phyloP scores from a whole-genome alignment of 495 filamentous ascomycete species.

The Cercophora sp. region DNA sequence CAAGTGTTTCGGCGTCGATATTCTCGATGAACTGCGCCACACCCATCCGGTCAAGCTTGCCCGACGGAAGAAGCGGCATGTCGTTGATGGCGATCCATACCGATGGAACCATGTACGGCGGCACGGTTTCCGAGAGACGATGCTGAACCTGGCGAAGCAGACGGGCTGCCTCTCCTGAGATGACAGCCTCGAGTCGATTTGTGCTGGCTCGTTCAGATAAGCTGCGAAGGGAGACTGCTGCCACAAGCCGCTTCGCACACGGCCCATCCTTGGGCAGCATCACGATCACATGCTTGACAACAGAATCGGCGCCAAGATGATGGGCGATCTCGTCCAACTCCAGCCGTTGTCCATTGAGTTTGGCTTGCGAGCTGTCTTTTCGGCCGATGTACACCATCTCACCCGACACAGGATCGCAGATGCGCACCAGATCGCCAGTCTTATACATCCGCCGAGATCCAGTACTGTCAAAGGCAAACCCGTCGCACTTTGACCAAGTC shows the following conservation, averaged over 20 bases:
- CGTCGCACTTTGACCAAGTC: constrained; percentile 26
- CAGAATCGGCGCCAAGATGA: constrained; percentile 26
- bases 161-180: constrained; percentile 7
- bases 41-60: constrained; percentile 53
- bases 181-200: constrained; percentile 5
- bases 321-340: constrained; percentile 52
- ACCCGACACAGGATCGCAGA: constrained; percentile 42
- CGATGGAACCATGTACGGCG: constrained; percentile 54
- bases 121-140: constrained; percentile 23
- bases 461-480: constrained; percentile 15
- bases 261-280: constrained; percentile 16
- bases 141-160: constrained; percentile 24
- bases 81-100: constrained; percentile 49
- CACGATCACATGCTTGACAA: constrained; percentile 19
- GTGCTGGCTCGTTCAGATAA: background rate
- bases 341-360: constrained; percentile 36
- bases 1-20: constrained; percentile 11
- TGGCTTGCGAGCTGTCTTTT: constrained; percentile 32
- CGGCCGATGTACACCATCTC: constrained; percentile 47
- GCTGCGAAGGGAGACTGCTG: constrained; percentile 10
- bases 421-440: constrained; percentile 56
- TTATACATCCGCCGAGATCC: constrained; percentile 44
- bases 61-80: constrained; percentile 48
- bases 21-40: constrained; percentile 14
- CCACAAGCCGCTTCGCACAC: constrained; percentile 19